Evolutionary conservation across 768 basidiomycete genomes (phyloP).

Genomic region (Rhizopogon salebrosus): DNA sequence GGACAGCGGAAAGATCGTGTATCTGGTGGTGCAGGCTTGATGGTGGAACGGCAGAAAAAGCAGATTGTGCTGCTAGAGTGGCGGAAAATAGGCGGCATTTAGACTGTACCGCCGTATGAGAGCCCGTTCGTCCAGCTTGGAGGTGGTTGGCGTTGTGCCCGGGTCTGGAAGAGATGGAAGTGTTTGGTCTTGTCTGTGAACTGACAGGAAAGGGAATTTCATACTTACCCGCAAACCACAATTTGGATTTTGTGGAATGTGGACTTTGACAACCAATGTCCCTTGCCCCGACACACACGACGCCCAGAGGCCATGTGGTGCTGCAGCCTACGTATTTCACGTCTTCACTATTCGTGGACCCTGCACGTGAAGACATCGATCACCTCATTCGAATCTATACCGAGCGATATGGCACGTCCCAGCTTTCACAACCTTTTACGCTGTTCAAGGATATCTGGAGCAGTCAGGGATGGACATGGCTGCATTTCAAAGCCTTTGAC

Average conservation of each 20-base stretch:
- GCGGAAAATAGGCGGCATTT: conserved; percentile 41
- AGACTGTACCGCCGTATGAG: not conserved
- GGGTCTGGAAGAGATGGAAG: not conserved
- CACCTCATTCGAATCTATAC: conserved; percentile 48
- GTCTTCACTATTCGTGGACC: conserved; percentile 64
- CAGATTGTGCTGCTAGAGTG: conserved; percentile 50
- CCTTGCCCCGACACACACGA: conserved; percentile 49
- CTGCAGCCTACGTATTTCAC: conserved; percentile 78
- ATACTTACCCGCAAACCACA: not conserved
- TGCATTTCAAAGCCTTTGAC: conserved; percentile 74
- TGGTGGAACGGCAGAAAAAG: conserved; percentile 62
- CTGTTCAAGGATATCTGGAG: conserved; percentile 72
- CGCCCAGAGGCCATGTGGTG: conserved; percentile 52
- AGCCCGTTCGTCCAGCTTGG: not conserved
- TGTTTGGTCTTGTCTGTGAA: conserved; percentile 10
- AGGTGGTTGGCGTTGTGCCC: not conserved
- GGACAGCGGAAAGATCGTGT: conserved; percentile 59
- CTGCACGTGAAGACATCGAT: conserved; percentile 60
- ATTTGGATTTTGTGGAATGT: not conserved
- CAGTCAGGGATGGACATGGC: conserved; percentile 64
- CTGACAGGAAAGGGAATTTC: conserved; percentile 17
- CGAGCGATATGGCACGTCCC: conserved; percentile 37
- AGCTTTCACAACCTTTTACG: conserved; percentile 46
- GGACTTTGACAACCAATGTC: conserved; percentile 25
- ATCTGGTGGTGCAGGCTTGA: conserved; percentile 39